Evolutionary conservation across 108 stramenopile species (phyloP).

Genomic region (Cyclostephanos tholiformis): DNA sequence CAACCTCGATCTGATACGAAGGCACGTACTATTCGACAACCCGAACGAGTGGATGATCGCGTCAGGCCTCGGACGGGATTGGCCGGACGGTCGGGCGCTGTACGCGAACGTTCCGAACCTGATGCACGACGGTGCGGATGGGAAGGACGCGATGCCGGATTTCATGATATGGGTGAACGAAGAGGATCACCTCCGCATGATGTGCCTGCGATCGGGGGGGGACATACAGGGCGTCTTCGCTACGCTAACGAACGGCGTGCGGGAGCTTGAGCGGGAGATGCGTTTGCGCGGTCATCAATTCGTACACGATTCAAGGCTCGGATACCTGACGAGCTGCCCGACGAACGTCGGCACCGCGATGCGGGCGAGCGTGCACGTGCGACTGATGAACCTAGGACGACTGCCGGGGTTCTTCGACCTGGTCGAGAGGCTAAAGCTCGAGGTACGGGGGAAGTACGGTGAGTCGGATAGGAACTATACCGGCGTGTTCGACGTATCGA

Average conservation of each 20-base stretch:
- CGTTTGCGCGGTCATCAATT: constrained; percentile 61
- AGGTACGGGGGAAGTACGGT: constrained; percentile 54
- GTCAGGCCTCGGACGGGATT: constrained; percentile 78
- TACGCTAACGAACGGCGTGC: constrained; percentile 57
- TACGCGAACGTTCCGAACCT: constrained; percentile 52
- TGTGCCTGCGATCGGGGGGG: constrained; percentile 83
- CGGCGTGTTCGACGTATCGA: constrained; percentile 87
- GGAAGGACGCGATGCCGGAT: constrained; percentile 57
- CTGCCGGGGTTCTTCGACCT: constrained; percentile 72
- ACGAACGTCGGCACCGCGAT: constrained; percentile 89
- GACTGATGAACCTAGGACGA: constrained; percentile 68
- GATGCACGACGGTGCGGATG: constrained; percentile 11
- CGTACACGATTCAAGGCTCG: constrained; percentile 57
- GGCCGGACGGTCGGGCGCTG: constrained; percentile 89
- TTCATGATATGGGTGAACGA: constrained; percentile 92
- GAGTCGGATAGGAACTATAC: constrained; percentile 55
- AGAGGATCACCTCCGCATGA: constrained; percentile 91
- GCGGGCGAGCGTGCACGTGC: constrained; percentile 84
- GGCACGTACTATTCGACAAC: constrained; percentile 84
- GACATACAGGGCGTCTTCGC: constrained; percentile 90
- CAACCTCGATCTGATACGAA: constrained; percentile 78
- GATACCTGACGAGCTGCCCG: constrained; percentile 83
- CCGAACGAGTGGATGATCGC: constrained; percentile 82
- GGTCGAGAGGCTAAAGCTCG: constrained; percentile 60
- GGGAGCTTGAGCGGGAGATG: constrained; percentile 62